These are phyloP conservation scores for Schizochytrium sp. DNA, from an alignment of 108 stramenopile species.

Conservation along the genomic window DNA sequence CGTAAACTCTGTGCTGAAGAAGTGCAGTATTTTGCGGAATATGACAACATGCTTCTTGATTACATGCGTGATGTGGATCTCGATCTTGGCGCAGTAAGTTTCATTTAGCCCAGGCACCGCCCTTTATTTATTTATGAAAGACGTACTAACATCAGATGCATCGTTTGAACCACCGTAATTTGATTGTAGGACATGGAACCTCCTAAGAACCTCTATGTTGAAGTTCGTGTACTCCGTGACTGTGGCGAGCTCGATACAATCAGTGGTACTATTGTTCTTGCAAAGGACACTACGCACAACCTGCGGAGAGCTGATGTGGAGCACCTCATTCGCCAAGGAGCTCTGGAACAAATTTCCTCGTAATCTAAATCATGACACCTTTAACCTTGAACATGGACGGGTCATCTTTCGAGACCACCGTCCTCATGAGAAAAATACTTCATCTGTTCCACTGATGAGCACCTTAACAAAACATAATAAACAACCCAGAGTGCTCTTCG, in stretches of 20 bases:
- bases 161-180: slow-evolving; percentile 61
- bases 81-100: slow-evolving; percentile 69
- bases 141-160: slow-evolving; percentile 16
- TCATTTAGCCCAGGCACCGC: not conserved
- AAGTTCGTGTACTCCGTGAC: slow-evolving; percentile 83
- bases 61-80: slow-evolving; percentile 72
- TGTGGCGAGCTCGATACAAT: slow-evolving; percentile 77
- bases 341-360: slow-evolving; percentile 77
- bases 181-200: slow-evolving; percentile 74
- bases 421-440: not conserved
- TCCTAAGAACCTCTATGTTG: slow-evolving; percentile 81
- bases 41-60: slow-evolving; percentile 78
- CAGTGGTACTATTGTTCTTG: slow-evolving; percentile 83
- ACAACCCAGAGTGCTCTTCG: no score
- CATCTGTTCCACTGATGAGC: not conserved
- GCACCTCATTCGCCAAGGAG: slow-evolving; percentile 85
- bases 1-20: slow-evolving; percentile 76
- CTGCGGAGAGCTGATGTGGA: slow-evolving; percentile 88
- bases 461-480: no score
- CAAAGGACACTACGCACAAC: slow-evolving; percentile 85
- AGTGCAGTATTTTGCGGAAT: slow-evolving; percentile 80
- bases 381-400: not conserved
- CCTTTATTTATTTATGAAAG: not conserved
- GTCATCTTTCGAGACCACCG: not conserved
- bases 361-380: not conserved